These are phyloP conservation scores for Grigorovia humatica DNA, from an alignment of 805 yeast genomes.

Conservation along the genomic window DNA sequence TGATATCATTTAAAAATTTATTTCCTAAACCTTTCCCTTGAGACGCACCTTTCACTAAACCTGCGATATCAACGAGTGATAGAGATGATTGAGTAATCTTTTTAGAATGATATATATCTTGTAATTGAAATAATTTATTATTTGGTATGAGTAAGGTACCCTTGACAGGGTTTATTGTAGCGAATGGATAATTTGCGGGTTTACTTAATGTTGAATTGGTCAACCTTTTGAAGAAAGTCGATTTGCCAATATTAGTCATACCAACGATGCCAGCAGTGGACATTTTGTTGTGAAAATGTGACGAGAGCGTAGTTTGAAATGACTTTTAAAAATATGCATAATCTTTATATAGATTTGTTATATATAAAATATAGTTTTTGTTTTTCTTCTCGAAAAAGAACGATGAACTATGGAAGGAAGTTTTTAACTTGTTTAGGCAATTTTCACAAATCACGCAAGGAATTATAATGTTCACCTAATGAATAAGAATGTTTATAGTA, in stretches of 20 bases:
- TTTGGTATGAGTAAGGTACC: conserved; percentile 66
- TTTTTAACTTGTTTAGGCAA: background rate
- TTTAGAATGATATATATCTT: conserved; percentile 47
- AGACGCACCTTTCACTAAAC: conserved; percentile 73
- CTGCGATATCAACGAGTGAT: conserved; percentile 73
- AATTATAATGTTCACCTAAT: conserved; percentile 91
- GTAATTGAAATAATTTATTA: conserved; percentile 44
- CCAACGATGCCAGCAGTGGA: conserved; percentile 83
- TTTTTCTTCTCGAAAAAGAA: conserved; percentile 54
- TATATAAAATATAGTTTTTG: conserved; percentile 34
- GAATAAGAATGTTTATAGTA: conserved; percentile 81
- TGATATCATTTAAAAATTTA: conserved; percentile 65
- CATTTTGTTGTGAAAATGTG: background rate
- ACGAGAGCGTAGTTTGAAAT: background rate
- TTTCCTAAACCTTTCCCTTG: conserved; percentile 78
- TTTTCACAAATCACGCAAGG: conserved; percentile 39
- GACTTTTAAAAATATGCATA: background rate
- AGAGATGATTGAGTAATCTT: conserved; percentile 58
- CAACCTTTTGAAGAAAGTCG: conserved; percentile 94
- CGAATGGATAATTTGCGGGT: conserved; percentile 97
- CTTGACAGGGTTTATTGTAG: conserved; percentile 76
- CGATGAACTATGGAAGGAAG: background rate
- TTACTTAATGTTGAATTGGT: conserved; percentile 87
- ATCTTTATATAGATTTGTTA: too few relatives aligned
- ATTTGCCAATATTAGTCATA: conserved; percentile 88